Evolutionary conservation across 2,329 filamentous ascomycete species (phyloP), one percentile per base, ranked within the genome.

Genomic region (Tetracladium maxilliforme): DNA sequence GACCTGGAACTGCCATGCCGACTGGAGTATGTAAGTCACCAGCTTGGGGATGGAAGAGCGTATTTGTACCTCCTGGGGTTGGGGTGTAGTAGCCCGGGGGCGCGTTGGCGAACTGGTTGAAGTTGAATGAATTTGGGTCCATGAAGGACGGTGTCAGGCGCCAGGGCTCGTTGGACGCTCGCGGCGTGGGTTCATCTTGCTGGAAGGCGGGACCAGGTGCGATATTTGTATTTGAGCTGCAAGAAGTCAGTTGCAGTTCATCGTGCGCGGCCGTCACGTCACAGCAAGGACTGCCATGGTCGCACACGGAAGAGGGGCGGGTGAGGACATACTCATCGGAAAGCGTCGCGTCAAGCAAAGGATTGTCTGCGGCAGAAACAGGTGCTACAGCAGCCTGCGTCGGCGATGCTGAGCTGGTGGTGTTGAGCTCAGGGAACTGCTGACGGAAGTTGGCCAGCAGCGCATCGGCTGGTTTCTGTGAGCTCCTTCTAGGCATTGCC

Each of bases 21-120:
- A 92, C 58, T 4, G 84, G 83, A 3, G 84, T 92, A 48, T 92
- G 83, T 28, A 94, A 61, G 49, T 93, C 84, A 25, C 82, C 80
- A 19, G 82, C 79, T 48, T 86, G 81, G 25, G 66, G 70, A 45
- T 92, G 82, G 44, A 84, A 92, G 35, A 87, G 53, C 11, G 79
- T 78, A 43, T 78, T 82, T 34, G 73, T 77, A 22, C 78, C 79
- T 34, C 79, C 81, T 3, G 83, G 79, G 2, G 82, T 92, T 3
- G 86, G 81, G 6, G 83, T 86, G 51, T 92, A 94, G 51, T 90
- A 90, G 10, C 76, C 80, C 10, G 79, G 69, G 22, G 77, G 69
- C 35, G 86, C 79, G 49, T 80, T 82, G 35, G 77, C 72, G 43
- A 92, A 87, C 28, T 65, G 64, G 31, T 71, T 64, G 51, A 93